Conservation (phyloP, 306 rosid species). For the Prunus campanulata region DNA sequence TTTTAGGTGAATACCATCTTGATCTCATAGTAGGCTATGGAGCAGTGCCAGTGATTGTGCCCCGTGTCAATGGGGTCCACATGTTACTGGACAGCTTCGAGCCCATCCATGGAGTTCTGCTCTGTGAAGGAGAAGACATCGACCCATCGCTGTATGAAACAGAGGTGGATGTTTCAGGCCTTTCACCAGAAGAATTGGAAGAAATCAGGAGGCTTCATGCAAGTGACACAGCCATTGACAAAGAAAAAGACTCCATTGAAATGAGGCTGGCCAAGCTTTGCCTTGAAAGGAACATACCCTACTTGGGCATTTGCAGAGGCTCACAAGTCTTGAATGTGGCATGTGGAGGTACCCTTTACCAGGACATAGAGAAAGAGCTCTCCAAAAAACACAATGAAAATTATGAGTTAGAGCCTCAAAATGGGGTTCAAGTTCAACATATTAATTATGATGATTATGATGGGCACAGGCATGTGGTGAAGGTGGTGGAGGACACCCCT, state of each 20-base stretch:
- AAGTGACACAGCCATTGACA: conserved; percentile 81
- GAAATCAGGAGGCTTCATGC: conserved; percentile 70
- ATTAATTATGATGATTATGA: conserved; percentile 82
- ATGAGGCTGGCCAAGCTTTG: conserved; percentile 78
- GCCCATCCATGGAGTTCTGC: conserved; percentile 96
- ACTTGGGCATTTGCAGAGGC: conserved; percentile 88
- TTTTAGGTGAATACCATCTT: conserved; percentile 84
- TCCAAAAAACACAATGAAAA: conserved; percentile 20
- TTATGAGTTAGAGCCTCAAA: background rate
- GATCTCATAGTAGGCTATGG: conserved; percentile 86
- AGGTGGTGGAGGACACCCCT: conserved; percentile 71
- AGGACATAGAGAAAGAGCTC: conserved; percentile 69
- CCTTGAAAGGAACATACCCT: conserved; percentile 88
- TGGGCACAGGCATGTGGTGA: conserved; percentile 77
- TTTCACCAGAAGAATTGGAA: conserved; percentile 62
- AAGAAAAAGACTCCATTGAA: conserved; percentile 85
- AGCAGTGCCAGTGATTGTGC: conserved; percentile 83
- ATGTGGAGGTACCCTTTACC: conserved; percentile 82
- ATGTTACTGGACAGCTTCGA: conserved; percentile 79
- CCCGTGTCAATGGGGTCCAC: conserved; percentile 80
- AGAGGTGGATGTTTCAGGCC: conserved; percentile 45
- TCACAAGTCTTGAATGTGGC: conserved; percentile 89
- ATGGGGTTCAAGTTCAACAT: conserved; percentile 46
- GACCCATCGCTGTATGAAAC: conserved; percentile 79
- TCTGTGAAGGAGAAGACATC: conserved; percentile 94